Base-by-base conservation (phyloP, 2,329 filamentous ascomycete species). In the Colletotrichum sp. region DNA sequence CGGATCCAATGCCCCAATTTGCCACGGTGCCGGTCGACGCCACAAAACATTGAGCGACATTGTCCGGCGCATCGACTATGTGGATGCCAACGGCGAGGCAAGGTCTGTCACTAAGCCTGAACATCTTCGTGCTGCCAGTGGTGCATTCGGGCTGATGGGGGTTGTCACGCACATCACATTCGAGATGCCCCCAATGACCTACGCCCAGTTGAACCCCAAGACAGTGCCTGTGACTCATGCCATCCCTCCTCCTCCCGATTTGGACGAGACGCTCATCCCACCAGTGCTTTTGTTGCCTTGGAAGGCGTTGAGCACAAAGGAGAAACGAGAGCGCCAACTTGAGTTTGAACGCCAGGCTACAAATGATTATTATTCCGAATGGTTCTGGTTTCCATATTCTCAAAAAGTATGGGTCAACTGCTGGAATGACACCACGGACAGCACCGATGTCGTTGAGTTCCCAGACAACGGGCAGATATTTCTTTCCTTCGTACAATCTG, bases 381-480 rank as follows among this genome's bases (percentile, higher is more conserved):
- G 86, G 86, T 89, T 89, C 78, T 89, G 87, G 88, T 89, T 89
- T 75, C 84, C 88, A 0, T 88, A 87, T 71, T 84, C 85, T 24
- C 82, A 85, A 66, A 82, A 86, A 57, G 83, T 30, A 18, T 66
- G 63, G 39, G 26, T 66, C 36, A 66, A 66, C 63, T 66, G 36
- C 24, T 66, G 87, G 87, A 85, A 88, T 71, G 82, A 81, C 28
- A 83, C 82, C 9, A 72, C 79, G 4, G 83, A 87, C 59, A 32
- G 77, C 10, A 76, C 76, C 2, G 82, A 81, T 3, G 81, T 80
- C 5, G 80, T 83, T 2, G 82, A 86, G 60, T 88, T 87, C 75
- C 86, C 87, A 1, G 78, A 80, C 63, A 76, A 81, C 6, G 78
- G 71, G 9, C 78, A 81, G 36, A 81, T 83, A 28, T 86, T 86